Conservation (phyloP, 2,329 filamentous ascomycete genomes). For the Pseudogymnoascus sp. region DNA sequence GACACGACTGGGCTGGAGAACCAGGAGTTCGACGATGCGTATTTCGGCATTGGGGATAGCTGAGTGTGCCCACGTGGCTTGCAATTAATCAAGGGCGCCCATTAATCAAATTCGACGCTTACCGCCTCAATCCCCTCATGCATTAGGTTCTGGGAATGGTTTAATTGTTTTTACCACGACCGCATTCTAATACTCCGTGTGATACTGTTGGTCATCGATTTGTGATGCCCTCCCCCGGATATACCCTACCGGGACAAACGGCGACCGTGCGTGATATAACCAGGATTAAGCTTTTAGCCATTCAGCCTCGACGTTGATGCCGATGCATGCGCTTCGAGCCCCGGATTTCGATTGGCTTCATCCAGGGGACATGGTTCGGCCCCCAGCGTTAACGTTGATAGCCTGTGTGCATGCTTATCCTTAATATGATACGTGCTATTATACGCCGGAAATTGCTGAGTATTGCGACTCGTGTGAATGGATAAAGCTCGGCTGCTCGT, state of each 20-base stretch:
- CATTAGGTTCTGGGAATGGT: neutral
- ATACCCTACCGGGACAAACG: neutral
- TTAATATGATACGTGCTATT: neutral
- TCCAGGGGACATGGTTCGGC: neutral
- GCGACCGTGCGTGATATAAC: neutral
- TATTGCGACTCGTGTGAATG: neutral
- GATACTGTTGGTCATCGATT: neutral
- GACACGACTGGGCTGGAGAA: constrained; percentile 19
- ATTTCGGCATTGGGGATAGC: constrained; percentile 21
- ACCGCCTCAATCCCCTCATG: neutral
- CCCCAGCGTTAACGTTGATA: neutral
- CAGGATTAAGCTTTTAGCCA: neutral
- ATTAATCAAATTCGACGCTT: neutral
- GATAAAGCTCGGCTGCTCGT: neutral
- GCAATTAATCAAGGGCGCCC: too few relatives aligned
- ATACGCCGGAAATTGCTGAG: neutral
- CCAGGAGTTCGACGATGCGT: constrained; percentile 23
- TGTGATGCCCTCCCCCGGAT: neutral
- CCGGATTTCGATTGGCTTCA: neutral
- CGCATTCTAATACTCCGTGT: neutral
- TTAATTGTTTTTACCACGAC: neutral
- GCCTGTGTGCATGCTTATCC: neutral
- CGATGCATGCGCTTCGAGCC: neutral
- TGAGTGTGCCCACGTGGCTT: neutral
- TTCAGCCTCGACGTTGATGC: neutral